Evolutionary conservation across 495 filamentous ascomycete species (phyloP).

Genomic region (Chaetomium tenue): DNA sequence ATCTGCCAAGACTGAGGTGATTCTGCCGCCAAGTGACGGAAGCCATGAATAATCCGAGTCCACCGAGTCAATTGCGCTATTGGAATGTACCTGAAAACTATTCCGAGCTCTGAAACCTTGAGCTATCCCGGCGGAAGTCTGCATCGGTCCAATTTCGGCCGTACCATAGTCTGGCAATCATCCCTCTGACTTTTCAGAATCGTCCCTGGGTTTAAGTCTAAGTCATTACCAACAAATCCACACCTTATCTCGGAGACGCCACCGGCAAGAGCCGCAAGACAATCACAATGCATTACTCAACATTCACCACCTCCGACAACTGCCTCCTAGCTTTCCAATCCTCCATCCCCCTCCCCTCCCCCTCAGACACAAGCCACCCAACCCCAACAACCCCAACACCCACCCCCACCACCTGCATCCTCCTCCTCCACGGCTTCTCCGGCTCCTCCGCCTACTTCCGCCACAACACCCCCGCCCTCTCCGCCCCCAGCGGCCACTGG

Average conservation of each 20-base stretch:
- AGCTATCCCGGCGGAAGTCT: no score
- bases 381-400: not conserved
- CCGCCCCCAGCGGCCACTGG: slow-evolving; percentile 25
- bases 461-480: slow-evolving; percentile 37
- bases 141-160: no score
- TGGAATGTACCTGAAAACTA: no score
- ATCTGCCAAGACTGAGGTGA: no score
- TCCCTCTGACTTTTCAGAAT: no score
- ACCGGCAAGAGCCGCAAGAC: not conserved
- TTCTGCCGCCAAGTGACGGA: no score
- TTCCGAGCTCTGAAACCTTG: no score
- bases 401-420: slow-evolving; percentile 27
- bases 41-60: no score
- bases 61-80: no score
- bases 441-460: slow-evolving; percentile 46
- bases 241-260: not conserved
- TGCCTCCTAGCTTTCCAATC: slow-evolving; percentile 36
- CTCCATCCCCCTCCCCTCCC: slow-evolving; percentile 24
- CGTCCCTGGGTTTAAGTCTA: not conserved
- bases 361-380: not conserved
- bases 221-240: not conserved
- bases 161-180: no score
- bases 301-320: slow-evolving; percentile 35
- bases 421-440: slow-evolving; percentile 49
- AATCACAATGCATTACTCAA: slow-evolving; percentile 29